phyloP scores from a whole-genome alignment of 148 eudicot genomes.

The Simmondsia chinensis region DNA sequence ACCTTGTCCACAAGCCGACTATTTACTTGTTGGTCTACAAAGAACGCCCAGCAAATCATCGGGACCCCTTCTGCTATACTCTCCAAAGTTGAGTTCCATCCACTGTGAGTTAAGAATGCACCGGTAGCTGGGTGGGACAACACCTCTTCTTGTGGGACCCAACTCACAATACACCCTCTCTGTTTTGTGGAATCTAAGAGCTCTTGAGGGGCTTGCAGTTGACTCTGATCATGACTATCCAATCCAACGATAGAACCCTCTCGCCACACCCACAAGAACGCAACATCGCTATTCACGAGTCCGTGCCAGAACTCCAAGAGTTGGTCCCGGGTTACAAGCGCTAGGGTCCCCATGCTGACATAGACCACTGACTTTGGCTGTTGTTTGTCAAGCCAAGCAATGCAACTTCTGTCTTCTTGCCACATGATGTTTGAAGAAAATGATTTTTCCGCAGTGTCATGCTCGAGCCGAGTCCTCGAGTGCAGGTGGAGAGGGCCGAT shows the following conservation, averaged over 20 bases:
- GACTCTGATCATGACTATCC: neutral
- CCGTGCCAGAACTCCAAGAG: slow-evolving; percentile 22
- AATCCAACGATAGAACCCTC: slow-evolving; percentile 6
- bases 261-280: slow-evolving; percentile 24
- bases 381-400: slow-evolving; percentile 26
- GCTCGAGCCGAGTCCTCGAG: slow-evolving; percentile 3
- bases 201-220: neutral
- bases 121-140: slow-evolving; percentile 18
- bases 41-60: slow-evolving; percentile 25
- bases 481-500: slow-evolving; percentile 26
- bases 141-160: slow-evolving; percentile 31
- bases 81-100: slow-evolving; percentile 31
- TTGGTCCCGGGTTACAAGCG: slow-evolving; percentile 19
- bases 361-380: slow-evolving; percentile 17
- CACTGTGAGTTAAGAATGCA: slow-evolving; percentile 24
- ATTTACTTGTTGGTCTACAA: slow-evolving; percentile 26
- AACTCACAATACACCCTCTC: slow-evolving; percentile 15
- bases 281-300: slow-evolving; percentile 8
- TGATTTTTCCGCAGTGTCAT: neutral
- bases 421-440: slow-evolving; percentile 13
- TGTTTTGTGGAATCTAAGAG: slow-evolving; percentile 10
- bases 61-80: slow-evolving; percentile 24
- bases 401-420: slow-evolving; percentile 21
- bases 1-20: slow-evolving; percentile 20
- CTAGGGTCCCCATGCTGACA: slow-evolving; percentile 30